Percentiles rank a stretch among this genome's conserved stretches.
These are phyloP conservation scores for Chimonanthus salicifolius DNA, from an alignment of 164 flowering plant genomes.

Conservation along the genomic window DNA sequence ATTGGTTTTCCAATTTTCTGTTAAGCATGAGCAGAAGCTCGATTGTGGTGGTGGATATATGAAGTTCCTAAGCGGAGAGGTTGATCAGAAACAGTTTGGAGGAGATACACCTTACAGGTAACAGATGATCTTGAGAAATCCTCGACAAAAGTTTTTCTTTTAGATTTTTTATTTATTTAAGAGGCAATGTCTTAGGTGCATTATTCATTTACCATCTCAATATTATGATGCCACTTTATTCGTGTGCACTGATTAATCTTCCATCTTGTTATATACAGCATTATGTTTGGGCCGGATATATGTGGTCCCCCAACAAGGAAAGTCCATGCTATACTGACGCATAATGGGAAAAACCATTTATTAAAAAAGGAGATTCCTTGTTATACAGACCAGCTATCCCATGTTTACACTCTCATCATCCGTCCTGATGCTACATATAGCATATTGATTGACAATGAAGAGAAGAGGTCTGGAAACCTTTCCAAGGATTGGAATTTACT, in stretches of 20 bases:
- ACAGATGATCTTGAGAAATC: background rate
- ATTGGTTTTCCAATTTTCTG: slow-evolving; percentile 35
- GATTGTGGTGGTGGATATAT: slow-evolving; percentile 48
- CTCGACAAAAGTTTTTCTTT: background rate
- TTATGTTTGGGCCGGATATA: slow-evolving; percentile 51
- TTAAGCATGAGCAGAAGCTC: slow-evolving; percentile 37
- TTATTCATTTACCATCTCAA: background rate
- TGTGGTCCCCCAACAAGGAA: slow-evolving; percentile 45
- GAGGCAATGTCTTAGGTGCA: background rate
- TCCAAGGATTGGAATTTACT: slow-evolving; percentile 44
- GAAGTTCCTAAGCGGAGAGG: slow-evolving; percentile 33
- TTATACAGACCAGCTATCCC: slow-evolving; percentile 45
- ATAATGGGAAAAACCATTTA: slow-evolving; percentile 40
- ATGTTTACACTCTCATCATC: slow-evolving; percentile 45
- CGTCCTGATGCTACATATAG: slow-evolving; percentile 45
- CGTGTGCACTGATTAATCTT: background rate
- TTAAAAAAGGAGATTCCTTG: slow-evolving; percentile 41
- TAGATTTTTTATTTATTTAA: no score
- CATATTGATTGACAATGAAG: slow-evolving; percentile 33
- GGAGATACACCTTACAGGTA: slow-evolving; percentile 48
- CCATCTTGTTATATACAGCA: slow-evolving; percentile 18
- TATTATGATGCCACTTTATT: background rate
- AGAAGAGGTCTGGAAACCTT: slow-evolving; percentile 42
- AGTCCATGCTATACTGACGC: slow-evolving; percentile 40
- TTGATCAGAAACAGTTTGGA: slow-evolving; percentile 40